These are phyloP conservation scores for Venturia pyrina DNA, from an alignment of 2,329 filamentous ascomycete species.

Conservation along the genomic window DNA sequence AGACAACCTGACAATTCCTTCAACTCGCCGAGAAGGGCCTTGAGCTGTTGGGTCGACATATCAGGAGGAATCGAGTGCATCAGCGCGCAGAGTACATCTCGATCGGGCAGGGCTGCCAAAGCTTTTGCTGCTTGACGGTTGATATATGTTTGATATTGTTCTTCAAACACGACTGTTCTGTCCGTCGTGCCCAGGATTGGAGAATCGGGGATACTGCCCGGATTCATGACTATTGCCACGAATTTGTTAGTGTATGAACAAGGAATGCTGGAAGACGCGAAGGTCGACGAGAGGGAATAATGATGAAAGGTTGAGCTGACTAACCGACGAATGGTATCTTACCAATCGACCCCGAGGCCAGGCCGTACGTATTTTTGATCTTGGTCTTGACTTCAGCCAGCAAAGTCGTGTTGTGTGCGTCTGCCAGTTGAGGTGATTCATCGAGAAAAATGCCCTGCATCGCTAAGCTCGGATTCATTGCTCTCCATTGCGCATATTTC, in stretches of 20 bases:
- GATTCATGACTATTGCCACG: conserved; percentile 27
- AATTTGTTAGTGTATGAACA: not conserved
- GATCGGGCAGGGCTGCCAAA: conserved; percentile 19
- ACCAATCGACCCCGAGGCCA: conserved; percentile 9
- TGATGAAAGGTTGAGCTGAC: conserved; percentile 16
- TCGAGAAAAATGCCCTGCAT: conserved; percentile 41
- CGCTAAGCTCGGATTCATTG: conserved; percentile 27
- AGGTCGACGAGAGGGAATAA: conserved; percentile 15
- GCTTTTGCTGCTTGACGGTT: conserved; percentile 21
- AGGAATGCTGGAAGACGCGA: not conserved
- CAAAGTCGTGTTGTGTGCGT: conserved; percentile 5
- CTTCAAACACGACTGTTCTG: conserved; percentile 38
- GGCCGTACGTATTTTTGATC: conserved; percentile 9
- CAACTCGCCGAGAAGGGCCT: conserved; percentile 7
- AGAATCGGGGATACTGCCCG: conserved; percentile 33
- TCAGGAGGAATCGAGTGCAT: conserved; percentile 12
- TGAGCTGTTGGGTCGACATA: conserved; percentile 5
- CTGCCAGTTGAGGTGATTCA: conserved; percentile 28
- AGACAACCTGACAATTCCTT: conserved; percentile 8
- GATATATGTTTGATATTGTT: conserved; percentile 29
- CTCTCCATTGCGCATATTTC: conserved; percentile 36
- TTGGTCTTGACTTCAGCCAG: conserved; percentile 5
- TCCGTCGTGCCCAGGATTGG: conserved; percentile 33
- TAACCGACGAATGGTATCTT: conserved; percentile 13
- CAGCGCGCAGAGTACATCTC: conserved; percentile 10